These are phyloP conservation scores for Trichodelitschia bisporula DNA, from an alignment of 495 filamentous ascomycete species.

Conservation along the genomic window DNA sequence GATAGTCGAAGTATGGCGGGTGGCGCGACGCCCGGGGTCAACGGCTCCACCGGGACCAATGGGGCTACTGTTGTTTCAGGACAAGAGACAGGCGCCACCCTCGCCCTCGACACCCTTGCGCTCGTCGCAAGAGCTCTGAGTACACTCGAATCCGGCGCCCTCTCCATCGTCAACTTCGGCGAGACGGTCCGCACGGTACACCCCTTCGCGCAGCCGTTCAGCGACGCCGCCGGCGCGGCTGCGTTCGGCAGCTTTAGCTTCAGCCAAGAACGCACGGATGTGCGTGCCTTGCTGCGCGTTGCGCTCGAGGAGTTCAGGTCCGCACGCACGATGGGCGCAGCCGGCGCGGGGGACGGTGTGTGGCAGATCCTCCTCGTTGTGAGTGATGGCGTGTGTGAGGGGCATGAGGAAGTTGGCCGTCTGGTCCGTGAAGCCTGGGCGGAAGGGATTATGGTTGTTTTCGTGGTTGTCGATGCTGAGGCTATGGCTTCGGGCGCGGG, in stretches of 20 bases:
- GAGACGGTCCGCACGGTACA: conserved; percentile 70
- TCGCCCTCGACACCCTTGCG: conserved; percentile 81
- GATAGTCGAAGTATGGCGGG: conserved; percentile 85
- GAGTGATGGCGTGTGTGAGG: conserved; percentile 77
- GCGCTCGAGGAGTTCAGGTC: conserved; percentile 63
- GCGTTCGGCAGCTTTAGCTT: conserved; percentile 75
- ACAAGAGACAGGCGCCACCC: no score
- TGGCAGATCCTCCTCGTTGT: conserved; percentile 92
- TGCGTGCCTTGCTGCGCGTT: conserved; percentile 46
- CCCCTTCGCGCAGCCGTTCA: conserved; percentile 63
- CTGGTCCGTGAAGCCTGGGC: conserved; percentile 71
- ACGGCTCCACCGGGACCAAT: no score
- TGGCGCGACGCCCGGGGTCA: conserved; percentile 32
- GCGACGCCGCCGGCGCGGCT: conserved; percentile 53
- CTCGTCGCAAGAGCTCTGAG: conserved; percentile 63
- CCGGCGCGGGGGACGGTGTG: conserved; percentile 44
- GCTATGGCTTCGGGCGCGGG: conserved; percentile 9
- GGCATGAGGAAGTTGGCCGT: conserved; percentile 58
- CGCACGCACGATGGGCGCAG: conserved; percentile 36
- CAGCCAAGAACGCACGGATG: conserved; percentile 60
- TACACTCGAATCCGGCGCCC: conserved; percentile 81
- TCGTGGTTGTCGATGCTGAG: conserved; percentile 77
- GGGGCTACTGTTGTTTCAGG: no score
- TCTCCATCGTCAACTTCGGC: conserved; percentile 76
- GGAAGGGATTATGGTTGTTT: conserved; percentile 92